Base-by-base conservation (phyloP, 257 asterid species). In the Fraxinus pennsylvanica region DNA sequence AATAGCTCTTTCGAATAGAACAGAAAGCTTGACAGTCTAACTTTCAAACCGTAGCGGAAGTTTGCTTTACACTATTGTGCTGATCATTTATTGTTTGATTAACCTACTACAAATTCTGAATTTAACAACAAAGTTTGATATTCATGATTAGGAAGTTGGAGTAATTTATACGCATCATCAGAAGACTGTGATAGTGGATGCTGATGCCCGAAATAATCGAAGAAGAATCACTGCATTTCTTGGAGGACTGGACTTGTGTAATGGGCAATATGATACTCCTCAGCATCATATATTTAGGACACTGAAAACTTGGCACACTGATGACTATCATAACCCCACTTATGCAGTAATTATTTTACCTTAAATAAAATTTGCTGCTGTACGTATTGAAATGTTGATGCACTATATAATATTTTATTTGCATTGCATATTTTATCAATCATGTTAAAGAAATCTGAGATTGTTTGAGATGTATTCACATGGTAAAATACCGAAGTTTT, bases 241-340 rank as follows among this genome's bases (percentile, higher is more conserved):
- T 52, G 94, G 94, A 9, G 94, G 94, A 33, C 80, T 89, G 8
- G 94, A 89, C 63, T 87, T 89, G 74, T 87, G 91, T 39, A 91
- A 89, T 17, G 91, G 94, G 22, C 88, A 90, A 33, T 89, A 89
- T 36, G 94, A 89, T 39, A 43, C 94, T 1, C 94, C 91, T 27
- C 81, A 89, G 13, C 94, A 89, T 65, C 76, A 88, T 15, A 33
- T 89, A 13, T 89, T 84, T 30, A 84, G 85, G 76, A 89, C 38
- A 83, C 94, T 1, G 87, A 85, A 63, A 22, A 63, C 72, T 86
- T 86, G 19, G 57, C 80, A 17, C 1, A 36, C 35, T 3, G 89
- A 87, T 66, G 92, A 89, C 68, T 84, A 71, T 74, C 91, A 87
- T 41, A 88, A 89, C 50, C 90, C 91, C 25, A 87, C 89, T 27